phyloP scores from a whole-genome alignment of 345 rosid species.

The Eucalyptus lansdowneana region DNA sequence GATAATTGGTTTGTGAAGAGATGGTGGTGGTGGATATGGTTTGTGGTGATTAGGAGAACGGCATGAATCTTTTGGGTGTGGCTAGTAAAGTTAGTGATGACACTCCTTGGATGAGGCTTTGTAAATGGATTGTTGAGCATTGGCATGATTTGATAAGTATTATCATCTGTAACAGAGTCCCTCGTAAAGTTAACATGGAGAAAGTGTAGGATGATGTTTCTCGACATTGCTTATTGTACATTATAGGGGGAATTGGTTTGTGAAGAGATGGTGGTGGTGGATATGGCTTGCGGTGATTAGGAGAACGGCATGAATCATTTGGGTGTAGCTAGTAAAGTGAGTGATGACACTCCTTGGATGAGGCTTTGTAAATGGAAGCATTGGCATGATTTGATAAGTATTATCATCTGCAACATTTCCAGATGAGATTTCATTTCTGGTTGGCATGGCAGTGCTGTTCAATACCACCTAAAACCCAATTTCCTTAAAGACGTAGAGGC shows the following conservation, averaged over 20 bases:
- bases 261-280: neutral
- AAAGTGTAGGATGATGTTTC: neutral
- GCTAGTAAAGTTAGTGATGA: neutral
- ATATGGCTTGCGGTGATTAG: neutral
- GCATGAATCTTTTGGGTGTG: neutral
- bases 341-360: neutral
- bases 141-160: neutral
- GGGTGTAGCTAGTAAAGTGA: neutral
- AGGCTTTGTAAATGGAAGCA: neutral
- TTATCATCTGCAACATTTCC: neutral
- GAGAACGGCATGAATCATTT: neutral
- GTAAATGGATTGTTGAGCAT: neutral
- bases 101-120: neutral
- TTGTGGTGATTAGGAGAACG: neutral
- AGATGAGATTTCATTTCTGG: neutral
- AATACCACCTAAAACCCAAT: neutral
- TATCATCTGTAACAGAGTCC: neutral
- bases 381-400: neutral
- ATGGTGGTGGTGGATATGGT: neutral
- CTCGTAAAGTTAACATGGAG: neutral
- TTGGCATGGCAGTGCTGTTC: neutral
- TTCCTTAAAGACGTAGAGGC: neutral
- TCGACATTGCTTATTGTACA: neutral
- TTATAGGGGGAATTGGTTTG: neutral
- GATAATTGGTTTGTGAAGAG: neutral